A percentile compares a stretch with the other conserved stretches of the same genome.
These are phyloP conservation scores for Penicillium salamii DNA, from an alignment of 495 filamentous ascomycete genomes.

Conservation along the genomic window DNA sequence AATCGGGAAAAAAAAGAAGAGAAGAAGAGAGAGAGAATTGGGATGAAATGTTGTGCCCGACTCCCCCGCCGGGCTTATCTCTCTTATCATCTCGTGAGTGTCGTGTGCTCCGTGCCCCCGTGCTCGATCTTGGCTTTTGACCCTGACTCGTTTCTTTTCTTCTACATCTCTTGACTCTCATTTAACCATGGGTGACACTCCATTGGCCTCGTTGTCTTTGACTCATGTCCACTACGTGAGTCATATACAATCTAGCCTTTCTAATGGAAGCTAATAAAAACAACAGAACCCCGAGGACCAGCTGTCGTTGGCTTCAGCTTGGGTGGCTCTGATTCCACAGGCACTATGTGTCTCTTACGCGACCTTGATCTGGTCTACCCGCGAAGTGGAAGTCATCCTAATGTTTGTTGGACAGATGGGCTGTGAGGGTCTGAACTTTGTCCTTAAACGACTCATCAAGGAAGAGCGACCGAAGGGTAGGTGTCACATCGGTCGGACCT, in stretches of 20 bases:
- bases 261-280: constrained; percentile 13
- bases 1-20: not conserved
- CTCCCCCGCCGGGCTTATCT: constrained; percentile 21
- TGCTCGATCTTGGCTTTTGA: not conserved
- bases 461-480: constrained; percentile 80
- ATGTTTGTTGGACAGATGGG: constrained; percentile 91
- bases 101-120: not conserved
- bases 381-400: constrained; percentile 84
- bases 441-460: constrained; percentile 84
- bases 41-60: not conserved
- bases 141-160: not conserved
- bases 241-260: not conserved
- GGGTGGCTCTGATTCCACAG: constrained; percentile 90
- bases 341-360: constrained; percentile 85
- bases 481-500: constrained; percentile 14
- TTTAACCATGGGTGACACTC: constrained; percentile 58
- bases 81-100: constrained; percentile 20
- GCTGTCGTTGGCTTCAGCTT: constrained; percentile 83
- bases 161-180: not conserved
- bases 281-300: constrained; percentile 82
- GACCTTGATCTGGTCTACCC: constrained; percentile 82
- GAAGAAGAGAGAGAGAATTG: constrained; percentile 2
- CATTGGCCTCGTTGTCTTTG: constrained; percentile 83
- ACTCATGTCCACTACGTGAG: constrained; percentile 95
- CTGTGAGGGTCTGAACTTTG: constrained; percentile 92